Percentiles rank a stretch among this genome's conserved stretches.
phyloP scores from a whole-genome alignment of 768 basidiomycete genomes.

The Pisolithus sp. region DNA sequence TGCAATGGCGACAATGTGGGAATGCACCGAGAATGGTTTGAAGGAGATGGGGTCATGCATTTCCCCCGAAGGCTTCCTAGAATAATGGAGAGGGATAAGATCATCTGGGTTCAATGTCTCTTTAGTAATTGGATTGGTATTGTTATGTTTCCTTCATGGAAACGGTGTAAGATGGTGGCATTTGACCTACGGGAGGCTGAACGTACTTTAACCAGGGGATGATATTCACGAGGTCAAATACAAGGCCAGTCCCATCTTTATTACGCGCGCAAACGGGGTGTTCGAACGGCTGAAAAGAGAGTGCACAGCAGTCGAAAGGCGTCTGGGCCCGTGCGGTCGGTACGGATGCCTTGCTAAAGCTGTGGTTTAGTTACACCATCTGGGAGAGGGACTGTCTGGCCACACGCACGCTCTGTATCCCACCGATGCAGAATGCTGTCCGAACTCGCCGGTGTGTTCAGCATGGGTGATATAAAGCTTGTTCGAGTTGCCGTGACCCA shows the following conservation, averaged over 20 bases:
- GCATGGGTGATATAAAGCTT: conserved; percentile 88
- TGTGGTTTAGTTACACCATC: conserved; percentile 3
- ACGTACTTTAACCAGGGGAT: conserved; percentile 90
- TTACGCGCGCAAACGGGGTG: conserved; percentile 88
- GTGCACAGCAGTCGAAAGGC: conserved; percentile 87
- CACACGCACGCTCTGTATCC: conserved; percentile 60
- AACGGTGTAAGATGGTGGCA: conserved; percentile 6
- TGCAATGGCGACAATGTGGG: conserved; percentile 86
- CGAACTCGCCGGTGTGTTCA: conserved; percentile 75
- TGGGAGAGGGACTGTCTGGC: conserved; percentile 3
- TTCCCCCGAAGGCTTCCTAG: conserved; percentile 78
- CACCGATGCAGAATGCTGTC: conserved; percentile 73
- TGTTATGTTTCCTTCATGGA: conserved; percentile 64
- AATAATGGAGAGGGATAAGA: conserved; percentile 75
- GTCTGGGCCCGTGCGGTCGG: conserved; percentile 59
- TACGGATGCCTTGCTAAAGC: conserved; percentile 56
- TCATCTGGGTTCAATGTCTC: conserved; percentile 64
- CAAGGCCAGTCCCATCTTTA: conserved; percentile 68
- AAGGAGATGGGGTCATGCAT: conserved; percentile 96
- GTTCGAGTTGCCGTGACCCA: conserved; percentile 84
- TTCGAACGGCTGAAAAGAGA: conserved; percentile 84
- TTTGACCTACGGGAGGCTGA: conserved; percentile 1
- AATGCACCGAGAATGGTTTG: conserved; percentile 95
- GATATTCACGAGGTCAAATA: conserved; percentile 89
- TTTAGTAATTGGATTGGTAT: conserved; percentile 73